phyloP scores from a whole-genome alignment of 2,329 filamentous ascomycete species.

The Colletotrichum kahawae region DNA sequence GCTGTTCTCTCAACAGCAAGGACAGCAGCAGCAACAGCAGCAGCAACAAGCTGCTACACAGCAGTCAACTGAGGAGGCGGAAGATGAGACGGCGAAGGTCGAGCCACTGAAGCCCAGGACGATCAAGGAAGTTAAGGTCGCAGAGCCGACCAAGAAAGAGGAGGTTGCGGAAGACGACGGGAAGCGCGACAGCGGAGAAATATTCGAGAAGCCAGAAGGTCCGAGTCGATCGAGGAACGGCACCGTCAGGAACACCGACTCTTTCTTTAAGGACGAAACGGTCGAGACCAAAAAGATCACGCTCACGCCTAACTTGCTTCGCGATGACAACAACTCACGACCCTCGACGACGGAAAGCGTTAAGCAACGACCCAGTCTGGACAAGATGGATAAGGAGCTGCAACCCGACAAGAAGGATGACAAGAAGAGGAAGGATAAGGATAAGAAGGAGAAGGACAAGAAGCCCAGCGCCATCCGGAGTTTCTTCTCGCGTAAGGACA shows the following conservation, averaged over 20 bases:
- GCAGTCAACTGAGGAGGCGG: conserved; percentile 35
- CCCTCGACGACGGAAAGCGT: conserved; percentile 60
- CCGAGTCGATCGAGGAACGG: conserved; percentile 78
- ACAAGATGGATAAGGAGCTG: conserved; percentile 65
- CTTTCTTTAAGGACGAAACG: conserved; percentile 96
- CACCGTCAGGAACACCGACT: conserved; percentile 89
- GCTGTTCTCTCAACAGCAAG: conserved; percentile 40
- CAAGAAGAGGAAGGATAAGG: conserved; percentile 75
- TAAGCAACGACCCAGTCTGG: conserved; percentile 71
- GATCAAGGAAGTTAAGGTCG: conserved; percentile 43
- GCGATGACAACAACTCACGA: conserved; percentile 71
- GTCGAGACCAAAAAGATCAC: conserved; percentile 98
- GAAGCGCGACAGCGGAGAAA: conserved; percentile 68
- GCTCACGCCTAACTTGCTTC: conserved; percentile 87
- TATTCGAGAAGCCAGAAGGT: conserved; percentile 60
- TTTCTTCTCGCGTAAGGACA: conserved; percentile 68
- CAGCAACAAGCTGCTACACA: conserved; percentile 30
- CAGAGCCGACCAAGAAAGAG: conserved; percentile 31
- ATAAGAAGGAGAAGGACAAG: conserved; percentile 76
- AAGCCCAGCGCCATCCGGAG: conserved; percentile 62
- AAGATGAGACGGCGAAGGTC: conserved; percentile 60
- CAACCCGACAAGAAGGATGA: conserved; percentile 74
- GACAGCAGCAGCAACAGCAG: conserved; percentile 35
- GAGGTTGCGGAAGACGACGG: conserved; percentile 40
- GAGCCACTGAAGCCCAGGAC: conserved; percentile 58